Evolutionary conservation across 1,284 basidiomycete genomes (phyloP).

Genomic region (Cutaneotrichosporon spelunceum): DNA sequence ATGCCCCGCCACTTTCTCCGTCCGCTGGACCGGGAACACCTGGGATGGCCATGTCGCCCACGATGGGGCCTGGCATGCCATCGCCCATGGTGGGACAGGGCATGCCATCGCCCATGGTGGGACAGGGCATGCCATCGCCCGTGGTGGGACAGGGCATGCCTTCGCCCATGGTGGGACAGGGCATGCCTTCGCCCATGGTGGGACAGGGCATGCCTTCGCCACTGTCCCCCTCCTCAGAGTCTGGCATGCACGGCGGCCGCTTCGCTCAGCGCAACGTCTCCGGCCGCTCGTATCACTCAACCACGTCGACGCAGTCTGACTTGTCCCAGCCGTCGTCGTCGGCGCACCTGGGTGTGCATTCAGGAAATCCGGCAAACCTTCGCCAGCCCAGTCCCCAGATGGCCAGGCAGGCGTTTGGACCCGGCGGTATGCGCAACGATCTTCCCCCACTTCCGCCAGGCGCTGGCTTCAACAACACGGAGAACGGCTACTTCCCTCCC

Average conservation of each 20-base stretch:
- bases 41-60: background rate
- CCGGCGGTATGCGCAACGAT: conserved; percentile 1
- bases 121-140: conserved; percentile 4
- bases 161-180: background rate
- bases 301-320: background rate
- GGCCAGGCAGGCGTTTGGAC: conserved; percentile 5
- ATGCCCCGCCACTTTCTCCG: background rate
- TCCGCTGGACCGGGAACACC: background rate
- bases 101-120: background rate
- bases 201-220: conserved; percentile 3
- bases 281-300: conserved; percentile 1
- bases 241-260: background rate
- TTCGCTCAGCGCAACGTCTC: background rate
- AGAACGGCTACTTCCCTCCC: background rate
- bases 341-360: background rate
- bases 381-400: conserved; percentile 6
- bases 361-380: background rate
- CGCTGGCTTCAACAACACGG: background rate
- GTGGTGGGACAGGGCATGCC: background rate
- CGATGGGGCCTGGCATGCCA: background rate
- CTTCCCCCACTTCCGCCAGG: conserved; percentile 4
- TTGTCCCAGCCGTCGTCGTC: conserved; percentile 2
- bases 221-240: conserved; percentile 6
- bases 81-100: background rate
- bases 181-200: background rate